These are phyloP conservation scores for Phytophthora syringae DNA, from an alignment of 352 stramenopile species.

Conservation along the genomic window DNA sequence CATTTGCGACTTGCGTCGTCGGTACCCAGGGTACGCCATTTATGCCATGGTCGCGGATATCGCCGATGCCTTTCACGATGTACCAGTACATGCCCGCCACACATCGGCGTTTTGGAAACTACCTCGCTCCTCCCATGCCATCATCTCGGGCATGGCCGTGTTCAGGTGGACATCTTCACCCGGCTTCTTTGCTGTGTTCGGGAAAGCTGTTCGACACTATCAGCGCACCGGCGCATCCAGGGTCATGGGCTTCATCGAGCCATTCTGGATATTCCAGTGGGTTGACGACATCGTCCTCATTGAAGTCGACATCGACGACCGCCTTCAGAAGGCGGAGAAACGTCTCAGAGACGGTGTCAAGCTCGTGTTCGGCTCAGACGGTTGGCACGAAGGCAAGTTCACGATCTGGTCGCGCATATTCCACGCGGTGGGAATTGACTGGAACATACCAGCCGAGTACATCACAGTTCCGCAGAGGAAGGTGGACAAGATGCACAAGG, in stretches of 20 bases:
- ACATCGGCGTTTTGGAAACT: constrained; percentile 5
- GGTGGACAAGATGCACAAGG: neutral
- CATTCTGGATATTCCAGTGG: constrained; percentile 12
- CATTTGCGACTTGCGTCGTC: neutral
- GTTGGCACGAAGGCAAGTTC: constrained; percentile 12
- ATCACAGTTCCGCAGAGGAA: constrained; percentile 12
- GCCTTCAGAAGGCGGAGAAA: constrained; percentile 4
- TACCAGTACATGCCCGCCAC: constrained; percentile 1
- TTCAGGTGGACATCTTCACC: constrained; percentile 13
- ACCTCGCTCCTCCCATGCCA: neutral
- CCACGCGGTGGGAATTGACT: constrained; percentile 10
- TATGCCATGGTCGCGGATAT: constrained; percentile 21
- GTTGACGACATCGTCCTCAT: constrained; percentile 11
- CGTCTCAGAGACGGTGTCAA: constrained; percentile 16
- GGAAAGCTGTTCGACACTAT: constrained; percentile 3
- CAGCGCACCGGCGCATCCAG: neutral
- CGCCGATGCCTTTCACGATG: constrained; percentile 14
- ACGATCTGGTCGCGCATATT: constrained; percentile 1
- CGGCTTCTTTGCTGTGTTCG: neutral
- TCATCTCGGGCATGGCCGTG: constrained; percentile 6
- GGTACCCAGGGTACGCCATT: neutral
- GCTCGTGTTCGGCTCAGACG: constrained; percentile 14
- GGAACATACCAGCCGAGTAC: constrained; percentile 1
- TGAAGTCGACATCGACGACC: constrained; percentile 1
- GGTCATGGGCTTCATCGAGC: neutral